phyloP scores from a whole-genome alignment of 225 moss, liverwort and hornwort species.

The Pseudisothecium myosuroides region DNA sequence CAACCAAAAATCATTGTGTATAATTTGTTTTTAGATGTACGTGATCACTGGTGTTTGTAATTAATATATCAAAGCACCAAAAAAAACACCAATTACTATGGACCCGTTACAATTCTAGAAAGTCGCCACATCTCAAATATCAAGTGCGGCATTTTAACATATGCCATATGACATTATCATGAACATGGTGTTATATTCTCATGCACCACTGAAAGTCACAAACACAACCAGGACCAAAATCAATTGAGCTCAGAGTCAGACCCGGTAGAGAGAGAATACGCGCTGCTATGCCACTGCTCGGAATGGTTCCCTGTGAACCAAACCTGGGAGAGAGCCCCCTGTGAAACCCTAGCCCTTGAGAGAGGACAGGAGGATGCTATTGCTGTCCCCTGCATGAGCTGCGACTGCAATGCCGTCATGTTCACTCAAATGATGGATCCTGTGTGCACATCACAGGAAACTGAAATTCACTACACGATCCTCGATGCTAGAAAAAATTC shows the following conservation, averaged over 20 bases:
- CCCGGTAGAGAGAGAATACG: conserved; percentile 18
- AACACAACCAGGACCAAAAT: not conserved
- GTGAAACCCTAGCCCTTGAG: not conserved
- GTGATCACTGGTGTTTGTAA: not conserved
- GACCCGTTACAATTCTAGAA: too few relatives aligned
- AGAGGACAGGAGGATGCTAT: not conserved
- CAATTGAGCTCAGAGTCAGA: not conserved
- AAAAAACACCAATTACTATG: not conserved
- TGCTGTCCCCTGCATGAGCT: conserved; percentile 8
- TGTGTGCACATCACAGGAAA: conserved; percentile 4
- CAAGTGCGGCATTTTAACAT: not conserved
- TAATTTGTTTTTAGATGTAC: not conserved
- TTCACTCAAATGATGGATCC: not conserved
- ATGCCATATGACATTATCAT: not conserved
- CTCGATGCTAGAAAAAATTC: not conserved
- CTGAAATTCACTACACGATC: not conserved
- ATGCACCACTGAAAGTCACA: not conserved
- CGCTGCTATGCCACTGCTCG: conserved; percentile 31
- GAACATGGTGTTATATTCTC: not conserved
- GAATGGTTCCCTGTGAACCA: conserved; percentile 15
- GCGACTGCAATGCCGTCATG: conserved; percentile 33
- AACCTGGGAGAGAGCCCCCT: conserved; percentile 16
- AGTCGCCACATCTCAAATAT: not conserved
- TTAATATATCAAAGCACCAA: not conserved
- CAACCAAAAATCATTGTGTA: not conserved